Conservation (phyloP, 176 grass and related monocot species). For the Eragrostis curvula region DNA sequence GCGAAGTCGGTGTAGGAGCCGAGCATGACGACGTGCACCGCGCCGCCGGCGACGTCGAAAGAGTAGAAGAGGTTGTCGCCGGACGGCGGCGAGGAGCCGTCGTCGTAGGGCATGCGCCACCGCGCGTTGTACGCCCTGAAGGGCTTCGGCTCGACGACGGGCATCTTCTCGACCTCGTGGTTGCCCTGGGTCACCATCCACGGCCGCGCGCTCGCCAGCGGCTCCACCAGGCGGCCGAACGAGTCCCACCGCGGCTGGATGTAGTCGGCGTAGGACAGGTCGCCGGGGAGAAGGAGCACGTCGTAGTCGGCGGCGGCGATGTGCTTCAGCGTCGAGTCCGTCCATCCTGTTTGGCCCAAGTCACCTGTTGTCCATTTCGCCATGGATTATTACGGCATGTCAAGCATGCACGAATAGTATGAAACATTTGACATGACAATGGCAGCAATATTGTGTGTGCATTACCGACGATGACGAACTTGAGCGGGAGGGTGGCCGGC, state of each 20-base stretch:
- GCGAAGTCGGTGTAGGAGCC: conserved; percentile 64
- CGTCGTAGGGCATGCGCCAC: conserved; percentile 69
- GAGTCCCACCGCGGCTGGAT: conserved; percentile 59
- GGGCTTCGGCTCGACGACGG: conserved; percentile 6
- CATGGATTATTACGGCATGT: neutral
- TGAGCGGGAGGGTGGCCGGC: conserved; percentile 60
- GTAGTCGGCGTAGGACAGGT: conserved; percentile 76
- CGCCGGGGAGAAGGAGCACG: conserved; percentile 63
- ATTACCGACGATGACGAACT: conserved; percentile 65
- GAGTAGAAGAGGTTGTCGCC: conserved; percentile 73
- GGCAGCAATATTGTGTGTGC: neutral
- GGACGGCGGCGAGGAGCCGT: neutral
- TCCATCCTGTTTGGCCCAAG: conserved; percentile 72
- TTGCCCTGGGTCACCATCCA: conserved; percentile 92
- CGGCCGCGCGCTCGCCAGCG: conserved; percentile 74
- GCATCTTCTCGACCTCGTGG: conserved; percentile 68
- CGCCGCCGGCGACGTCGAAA: conserved; percentile 61
- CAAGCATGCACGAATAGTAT: neutral
- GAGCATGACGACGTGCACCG: conserved; percentile 75
- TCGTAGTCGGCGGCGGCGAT: conserved; percentile 53
- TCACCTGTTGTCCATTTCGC: conserved; percentile 40
- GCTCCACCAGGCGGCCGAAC: conserved; percentile 69
- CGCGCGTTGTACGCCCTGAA: conserved; percentile 78
- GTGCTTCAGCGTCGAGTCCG: conserved; percentile 64
- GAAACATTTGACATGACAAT: neutral